Conservation (phyloP, 2,329 filamentous ascomycete species). For the Leptodontidium sp. region DNA sequence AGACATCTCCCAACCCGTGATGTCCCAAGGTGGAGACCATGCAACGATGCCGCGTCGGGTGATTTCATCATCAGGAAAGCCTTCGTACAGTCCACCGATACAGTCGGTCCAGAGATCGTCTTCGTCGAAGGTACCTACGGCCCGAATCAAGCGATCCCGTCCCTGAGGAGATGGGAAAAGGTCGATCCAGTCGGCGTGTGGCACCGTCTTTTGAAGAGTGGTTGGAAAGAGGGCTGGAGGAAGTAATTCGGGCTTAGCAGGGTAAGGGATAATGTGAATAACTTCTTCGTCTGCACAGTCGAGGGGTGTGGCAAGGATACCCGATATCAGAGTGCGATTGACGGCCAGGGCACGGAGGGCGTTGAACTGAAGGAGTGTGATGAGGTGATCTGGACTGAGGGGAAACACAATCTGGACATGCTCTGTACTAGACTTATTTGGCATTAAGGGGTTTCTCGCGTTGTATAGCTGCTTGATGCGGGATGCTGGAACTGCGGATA, state of each 20-base stretch:
- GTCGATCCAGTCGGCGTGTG: slow-evolving; percentile 54
- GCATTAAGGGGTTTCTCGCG: slow-evolving; percentile 45
- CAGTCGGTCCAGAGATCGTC: slow-evolving; percentile 54
- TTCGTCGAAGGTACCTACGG: slow-evolving; percentile 50
- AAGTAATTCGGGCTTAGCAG: slow-evolving; percentile 42
- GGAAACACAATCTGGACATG: slow-evolving; percentile 48
- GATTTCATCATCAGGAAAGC: slow-evolving; percentile 53
- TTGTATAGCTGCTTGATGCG: slow-evolving; percentile 47
- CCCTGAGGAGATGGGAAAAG: slow-evolving; percentile 50
- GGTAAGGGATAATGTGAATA: slow-evolving; percentile 46
- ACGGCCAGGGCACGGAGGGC: slow-evolving; percentile 49
- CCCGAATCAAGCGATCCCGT: slow-evolving; percentile 52
- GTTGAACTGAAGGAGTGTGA: slow-evolving; percentile 54
- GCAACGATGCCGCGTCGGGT: slow-evolving; percentile 52
- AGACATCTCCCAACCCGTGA: slow-evolving; percentile 52
- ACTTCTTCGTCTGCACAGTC: slow-evolving; percentile 46
- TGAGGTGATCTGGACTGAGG: slow-evolving; percentile 52
- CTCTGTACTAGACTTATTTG: slow-evolving; percentile 38
- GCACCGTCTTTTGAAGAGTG: slow-evolving; percentile 49
- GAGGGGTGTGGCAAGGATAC: slow-evolving; percentile 46
- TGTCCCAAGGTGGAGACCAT: slow-evolving; percentile 53
- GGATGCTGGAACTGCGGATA: slow-evolving; percentile 46
- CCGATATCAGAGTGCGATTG: slow-evolving; percentile 50
- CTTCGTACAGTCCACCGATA: slow-evolving; percentile 54
- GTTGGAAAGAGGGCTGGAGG: slow-evolving; percentile 51